Base-by-base conservation (phyloP, 345 rosid genomes). In the Citrus medica region DNA sequence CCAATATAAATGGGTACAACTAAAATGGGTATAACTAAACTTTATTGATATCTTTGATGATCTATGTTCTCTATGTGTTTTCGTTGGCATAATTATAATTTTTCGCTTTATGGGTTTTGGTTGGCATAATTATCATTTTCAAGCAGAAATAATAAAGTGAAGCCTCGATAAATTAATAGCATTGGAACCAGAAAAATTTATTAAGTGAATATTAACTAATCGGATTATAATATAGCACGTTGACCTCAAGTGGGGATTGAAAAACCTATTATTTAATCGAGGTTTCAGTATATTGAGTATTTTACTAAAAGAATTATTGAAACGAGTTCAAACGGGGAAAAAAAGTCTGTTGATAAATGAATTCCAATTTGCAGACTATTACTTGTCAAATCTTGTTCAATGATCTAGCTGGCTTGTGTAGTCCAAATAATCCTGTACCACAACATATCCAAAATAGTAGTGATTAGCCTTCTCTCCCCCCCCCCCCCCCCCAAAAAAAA, bases 371-470 rank as follows among this genome's bases (percentile, higher is more conserved):
- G 32, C n/a, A 5, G 51, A 73, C 21, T 7, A 35, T 35, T 58
- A 55, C 67, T 72, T n/a, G 59, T 59, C 76, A 24, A 73, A 59
- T 58, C 67, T 73, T 58, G 33, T 12, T 58, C 32, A 22, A 59
- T 3, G 59, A n/a, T 58, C 12, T 32, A 0, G 8, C 35, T 72
- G 25, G 13, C 2, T 55, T 6, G 21, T 8, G n/a, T 14, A 35
- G 6, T 58, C 14, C 67, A 73, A 55, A 46, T 46, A 46, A 71
- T 71, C 38, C 0, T 1, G 2, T 71, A 55, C 48, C 28, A 32
- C 4, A 28, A 32, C 1, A 19, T 71, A 55, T 53, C 3, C 33
- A 22, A 35, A 71, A 71, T 51, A 51, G 22, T 28, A 71, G 24
- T 71, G 55, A 30, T 32, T 12, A 3, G 16, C 16, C 14, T 9